Evolutionary conservation across 768 basidiomycete species (phyloP), one percentile per base, ranked within the genome.

Genomic region (Tricholoma sp.): DNA sequence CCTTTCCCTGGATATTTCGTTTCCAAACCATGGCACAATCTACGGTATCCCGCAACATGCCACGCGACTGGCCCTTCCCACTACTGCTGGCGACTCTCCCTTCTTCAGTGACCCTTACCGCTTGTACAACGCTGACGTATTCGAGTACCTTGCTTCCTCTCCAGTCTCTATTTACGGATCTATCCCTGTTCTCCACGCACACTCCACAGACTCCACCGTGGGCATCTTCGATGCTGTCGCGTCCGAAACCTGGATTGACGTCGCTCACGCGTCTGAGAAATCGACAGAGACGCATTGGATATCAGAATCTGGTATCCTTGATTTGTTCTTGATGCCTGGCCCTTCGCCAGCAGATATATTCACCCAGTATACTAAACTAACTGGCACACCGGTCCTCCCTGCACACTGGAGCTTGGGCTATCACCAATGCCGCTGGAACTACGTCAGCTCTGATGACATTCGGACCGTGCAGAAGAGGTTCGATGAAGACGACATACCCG

Each of bases 371-470:
- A 79, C 91, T 0, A 72, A 76, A 17, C 79, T 98, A 53, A 97
- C 95, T 0, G 97, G 97, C 1, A 81, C 88, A 0, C 83, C 91
- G 0, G 85, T 88, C 4, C 77, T 99, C n/a, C 97, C 97, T 0
- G 86, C 93, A 8, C 81, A 90, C 17, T 98, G 91, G 85, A 84
- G 92, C 28, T 77, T 98, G 56, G 97, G 86, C 0, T 96, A 99
- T 66, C 97, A 98, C 70, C 97, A 98, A 68, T 98, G 96, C 69
- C 79, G 97, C 34, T 98, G 97, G 97, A 98, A 99, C 68, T 98
- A 99, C 66, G 79, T 96, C 60, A 91, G 86, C 72, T 86, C 91
- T 28, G 84, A 89, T 10, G 97, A 98, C 69, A 79, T 99, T 8
- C 80, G 92, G 10, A 78, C 81, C 4, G 93, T 98, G 8, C 89